Evolutionary conservation across 352 stramenopile genomes (phyloP), one percentile per base, ranked within the genome.

Genomic region (Pythium apleroticum): DNA sequence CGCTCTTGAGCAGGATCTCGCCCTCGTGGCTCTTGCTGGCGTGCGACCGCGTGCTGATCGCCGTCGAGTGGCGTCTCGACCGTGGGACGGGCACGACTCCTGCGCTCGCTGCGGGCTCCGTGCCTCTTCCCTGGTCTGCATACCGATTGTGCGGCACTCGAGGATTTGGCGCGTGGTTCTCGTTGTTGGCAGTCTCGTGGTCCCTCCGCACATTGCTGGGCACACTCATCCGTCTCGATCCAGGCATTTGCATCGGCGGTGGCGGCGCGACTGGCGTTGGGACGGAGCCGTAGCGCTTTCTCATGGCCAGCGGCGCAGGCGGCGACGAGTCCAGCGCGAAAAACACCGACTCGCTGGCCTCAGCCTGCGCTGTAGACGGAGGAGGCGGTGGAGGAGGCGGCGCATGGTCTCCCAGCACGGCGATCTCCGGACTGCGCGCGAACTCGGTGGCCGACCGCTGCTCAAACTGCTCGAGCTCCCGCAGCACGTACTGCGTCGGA

Each of bases 401-500:
- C n/a, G 56, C 50, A 1, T 53, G 64, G 25, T 65, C 43, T 27
- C 43, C 56, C 8, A 65, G 20, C 15, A 70, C 56, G 11, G 54
- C 62, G 49, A 69, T 69, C 14, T 70, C 55, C 14, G 48, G 37
- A 22, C 39, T 63, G 6, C n/a, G 64, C 2, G 52, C 52, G 41
- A 53, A 71, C 41, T 68, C 60, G 12, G 60, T 60, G 17, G 55
- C 60, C 1, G 55, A 59, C 7, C 57, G 60, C 27, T 69, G 66
- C n/a, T 68, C 66, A 58, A 73, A 73, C 53, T 65, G 56, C 30
- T 73, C 65, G 4, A 80, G 71, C 53, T 91, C 80, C 17, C 69
- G 66, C 2, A 73, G 60, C 8, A 77, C 77, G 27, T 85, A 89
- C 39, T 76, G 50, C 27, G 72, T 73, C 20, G 80, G 69, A 63